phyloP scores from a whole-genome alignment of 441 rosid genomes.

The Adansonia gregorii region DNA sequence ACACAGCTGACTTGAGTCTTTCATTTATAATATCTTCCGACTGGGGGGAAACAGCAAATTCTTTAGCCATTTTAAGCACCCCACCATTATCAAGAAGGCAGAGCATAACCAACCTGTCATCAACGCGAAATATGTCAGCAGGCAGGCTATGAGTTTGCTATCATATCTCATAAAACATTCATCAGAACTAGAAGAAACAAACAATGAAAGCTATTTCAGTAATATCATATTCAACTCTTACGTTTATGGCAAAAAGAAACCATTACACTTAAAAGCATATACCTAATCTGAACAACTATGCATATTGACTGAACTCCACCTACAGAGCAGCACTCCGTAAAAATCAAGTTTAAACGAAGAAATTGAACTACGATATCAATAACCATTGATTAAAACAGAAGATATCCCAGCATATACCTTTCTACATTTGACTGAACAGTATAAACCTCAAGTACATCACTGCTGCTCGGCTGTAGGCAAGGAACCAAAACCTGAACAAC shows the following conservation, averaged over 20 bases:
- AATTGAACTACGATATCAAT: constrained; percentile 6
- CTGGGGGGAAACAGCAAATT: constrained; percentile 43
- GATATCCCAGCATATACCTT: constrained; percentile 54
- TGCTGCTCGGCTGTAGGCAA: constrained; percentile 48
- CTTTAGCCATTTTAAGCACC: constrained; percentile 59
- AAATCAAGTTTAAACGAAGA: not conserved
- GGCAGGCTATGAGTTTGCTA: constrained; percentile 13
- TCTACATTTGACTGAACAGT: constrained; percentile 67
- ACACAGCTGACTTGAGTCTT: constrained; percentile 46
- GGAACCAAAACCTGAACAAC: constrained; percentile 87
- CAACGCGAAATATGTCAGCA: constrained; percentile 8
- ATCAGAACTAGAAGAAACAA: constrained; percentile 21
- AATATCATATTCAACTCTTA: not conserved
- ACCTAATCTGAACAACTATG: not conserved
- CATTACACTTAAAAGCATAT: not conserved
- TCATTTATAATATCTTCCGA: constrained; percentile 37
- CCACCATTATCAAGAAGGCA: constrained; percentile 81
- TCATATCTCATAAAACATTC: constrained; percentile 12
- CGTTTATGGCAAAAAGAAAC: not conserved
- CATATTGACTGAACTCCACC: not conserved
- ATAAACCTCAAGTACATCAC: constrained; percentile 45
- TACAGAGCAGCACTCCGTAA: not conserved
- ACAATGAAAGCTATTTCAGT: constrained; percentile 10
- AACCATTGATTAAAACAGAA: constrained; percentile 15
- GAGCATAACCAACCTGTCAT: constrained; percentile 70